phyloP scores from a whole-genome alignment of 2,329 filamentous ascomycete species.

The Chrysoporthe austroafricana region DNA sequence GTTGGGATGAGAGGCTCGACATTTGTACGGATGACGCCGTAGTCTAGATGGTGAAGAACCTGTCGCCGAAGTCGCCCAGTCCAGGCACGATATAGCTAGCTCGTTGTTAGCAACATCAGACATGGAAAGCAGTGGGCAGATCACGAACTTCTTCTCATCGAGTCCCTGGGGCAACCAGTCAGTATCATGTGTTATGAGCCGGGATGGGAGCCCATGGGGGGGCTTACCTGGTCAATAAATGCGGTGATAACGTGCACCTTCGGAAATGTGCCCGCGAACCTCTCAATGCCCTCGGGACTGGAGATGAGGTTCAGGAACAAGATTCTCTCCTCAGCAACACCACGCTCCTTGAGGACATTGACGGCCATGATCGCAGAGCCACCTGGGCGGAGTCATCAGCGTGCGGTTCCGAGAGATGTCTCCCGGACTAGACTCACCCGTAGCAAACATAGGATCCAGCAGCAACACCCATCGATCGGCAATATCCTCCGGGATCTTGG shows the following conservation, averaged over 20 bases:
- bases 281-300: conserved; percentile 89
- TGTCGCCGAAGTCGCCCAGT: conserved; percentile 91
- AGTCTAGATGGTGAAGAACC: conserved; percentile 85
- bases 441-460: conserved; percentile 98
- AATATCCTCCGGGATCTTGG: conserved; percentile 95
- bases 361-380: conserved; percentile 97
- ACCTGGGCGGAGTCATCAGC: conserved; percentile 53
- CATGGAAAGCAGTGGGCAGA: conserved; percentile 1
- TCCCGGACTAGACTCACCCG: conserved; percentile 60
- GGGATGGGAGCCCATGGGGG: conserved; percentile 6
- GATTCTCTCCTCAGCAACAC: conserved; percentile 93
- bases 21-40: conserved; percentile 2
- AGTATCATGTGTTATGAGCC: conserved; percentile 25
- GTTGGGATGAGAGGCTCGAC: not conserved
- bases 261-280: conserved; percentile 88
- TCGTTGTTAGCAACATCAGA: conserved; percentile 41
- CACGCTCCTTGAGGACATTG: conserved; percentile 84
- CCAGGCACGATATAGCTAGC: conserved; percentile 91
- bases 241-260: conserved; percentile 90
- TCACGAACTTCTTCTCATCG: conserved; percentile 90
- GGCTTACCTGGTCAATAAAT: conserved; percentile 79
- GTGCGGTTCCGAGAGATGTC: not conserved
- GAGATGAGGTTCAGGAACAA: conserved; percentile 96
- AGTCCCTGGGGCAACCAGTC: conserved; percentile 63
- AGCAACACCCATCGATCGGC: conserved; percentile 89